Conservation (phyloP, 768 basidiomycete genomes). For the Suillus paluster region DNA sequence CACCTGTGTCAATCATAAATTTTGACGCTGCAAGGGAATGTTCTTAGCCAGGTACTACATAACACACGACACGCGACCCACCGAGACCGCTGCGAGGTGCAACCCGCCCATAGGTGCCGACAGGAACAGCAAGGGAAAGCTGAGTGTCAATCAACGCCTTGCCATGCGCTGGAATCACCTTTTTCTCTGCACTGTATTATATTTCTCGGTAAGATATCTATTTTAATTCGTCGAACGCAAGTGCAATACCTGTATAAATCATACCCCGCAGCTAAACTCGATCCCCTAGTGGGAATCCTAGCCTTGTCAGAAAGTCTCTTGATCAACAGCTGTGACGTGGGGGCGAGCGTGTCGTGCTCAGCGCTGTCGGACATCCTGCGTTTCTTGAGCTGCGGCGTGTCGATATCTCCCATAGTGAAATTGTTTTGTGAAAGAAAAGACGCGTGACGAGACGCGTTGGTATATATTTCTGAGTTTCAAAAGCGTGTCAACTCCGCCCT, state of each 20-base stretch:
- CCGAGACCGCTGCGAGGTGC: constrained; percentile 96
- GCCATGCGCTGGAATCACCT: constrained; percentile 83
- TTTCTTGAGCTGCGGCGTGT: constrained; percentile 54
- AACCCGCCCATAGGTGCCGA: constrained; percentile 94
- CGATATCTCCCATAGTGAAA: constrained; percentile 21
- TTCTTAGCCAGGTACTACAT: constrained; percentile 3
- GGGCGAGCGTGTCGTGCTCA: constrained; percentile 35
- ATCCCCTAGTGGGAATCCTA: constrained; percentile 85
- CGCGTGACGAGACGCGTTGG: constrained; percentile 27
- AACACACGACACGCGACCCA: constrained; percentile 41
- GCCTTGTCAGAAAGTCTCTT: constrained; percentile 86
- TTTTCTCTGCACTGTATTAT: constrained; percentile 74
- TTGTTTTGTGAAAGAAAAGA: background rate
- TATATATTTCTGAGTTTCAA: constrained; percentile 32
- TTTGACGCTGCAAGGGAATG: constrained; percentile 72
- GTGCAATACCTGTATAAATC: constrained; percentile 82
- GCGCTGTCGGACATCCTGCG: constrained; percentile 58
- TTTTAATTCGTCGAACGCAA: background rate
- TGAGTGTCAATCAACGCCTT: constrained; percentile 93
- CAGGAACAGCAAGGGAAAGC: constrained; percentile 90
- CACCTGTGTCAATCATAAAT: constrained; percentile 97
- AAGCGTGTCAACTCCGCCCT: constrained; percentile 47
- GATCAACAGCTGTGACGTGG: constrained; percentile 66
- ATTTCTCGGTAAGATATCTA: constrained; percentile 10
- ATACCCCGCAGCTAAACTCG: constrained; percentile 87